phyloP scores from a whole-genome alignment of 2,329 filamentous ascomycete species.

The Fusarium nurragi region DNA sequence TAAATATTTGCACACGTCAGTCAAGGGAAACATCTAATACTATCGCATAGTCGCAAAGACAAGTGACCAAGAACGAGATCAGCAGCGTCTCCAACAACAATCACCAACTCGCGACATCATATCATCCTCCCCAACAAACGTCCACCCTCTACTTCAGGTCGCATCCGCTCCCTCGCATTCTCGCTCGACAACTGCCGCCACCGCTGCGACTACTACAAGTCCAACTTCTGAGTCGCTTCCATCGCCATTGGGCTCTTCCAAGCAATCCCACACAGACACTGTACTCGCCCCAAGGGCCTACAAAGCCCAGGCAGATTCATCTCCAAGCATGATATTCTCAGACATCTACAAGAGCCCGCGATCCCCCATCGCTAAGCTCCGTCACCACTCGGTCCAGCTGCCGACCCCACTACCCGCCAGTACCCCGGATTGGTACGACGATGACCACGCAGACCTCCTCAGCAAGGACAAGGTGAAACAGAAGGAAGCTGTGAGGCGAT shows the following conservation, averaged over 20 bases:
- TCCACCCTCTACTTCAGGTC: constrained; percentile 38
- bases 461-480: constrained; percentile 70
- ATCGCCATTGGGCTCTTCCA: constrained; percentile 15
- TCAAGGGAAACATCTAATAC: constrained; percentile 8
- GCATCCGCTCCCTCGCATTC: constrained; percentile 37
- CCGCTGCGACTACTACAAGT: constrained; percentile 28
- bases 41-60: constrained; percentile 18
- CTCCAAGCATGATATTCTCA: constrained; percentile 63
- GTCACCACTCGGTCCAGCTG: constrained; percentile 50
- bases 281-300: constrained; percentile 30
- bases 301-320: constrained; percentile 29
- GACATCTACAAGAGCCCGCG: constrained; percentile 67
- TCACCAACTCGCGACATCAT: constrained; percentile 31
- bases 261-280: constrained; percentile 11
- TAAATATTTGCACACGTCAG: constrained; percentile 8
- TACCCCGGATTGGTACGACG: constrained; percentile 51
- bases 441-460: constrained; percentile 69
- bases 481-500: constrained; percentile 69
- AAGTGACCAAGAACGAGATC: constrained; percentile 13
- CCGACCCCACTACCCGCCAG: constrained; percentile 43
- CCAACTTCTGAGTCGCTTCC: constrained; percentile 18
- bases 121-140: constrained; percentile 33
- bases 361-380: constrained; percentile 62
- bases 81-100: constrained; percentile 2
- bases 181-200: constrained; percentile 33